A percentile compares a stretch with the other conserved stretches of the same genome.
Conservation (phyloP, 1,139 yeast genomes). For the Williopsis jadinii region DNA sequence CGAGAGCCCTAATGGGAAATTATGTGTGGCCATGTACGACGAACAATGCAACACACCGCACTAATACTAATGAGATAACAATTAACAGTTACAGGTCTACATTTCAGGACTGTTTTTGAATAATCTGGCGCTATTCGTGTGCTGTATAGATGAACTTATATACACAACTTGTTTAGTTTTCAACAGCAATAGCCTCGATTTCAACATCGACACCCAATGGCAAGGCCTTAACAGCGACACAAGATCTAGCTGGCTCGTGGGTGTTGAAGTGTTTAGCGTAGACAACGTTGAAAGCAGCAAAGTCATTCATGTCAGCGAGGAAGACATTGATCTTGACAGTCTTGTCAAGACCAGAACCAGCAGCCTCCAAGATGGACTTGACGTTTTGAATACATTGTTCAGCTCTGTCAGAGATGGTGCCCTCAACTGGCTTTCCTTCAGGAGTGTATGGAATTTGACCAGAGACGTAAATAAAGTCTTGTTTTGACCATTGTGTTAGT, state of each 20-base stretch:
- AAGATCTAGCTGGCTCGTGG: slow-evolving; percentile 93
- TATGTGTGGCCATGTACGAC: neutral
- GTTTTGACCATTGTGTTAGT: neutral
- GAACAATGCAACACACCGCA: neutral
- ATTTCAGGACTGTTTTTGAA: neutral
- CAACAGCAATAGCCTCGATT: slow-evolving; percentile 66
- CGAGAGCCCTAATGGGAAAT: neutral
- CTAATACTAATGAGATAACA: neutral
- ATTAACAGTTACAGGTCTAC: neutral
- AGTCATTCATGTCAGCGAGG: slow-evolving; percentile 81
- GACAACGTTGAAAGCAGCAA: slow-evolving; percentile 74
- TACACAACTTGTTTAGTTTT: slow-evolving; percentile 4
- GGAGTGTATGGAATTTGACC: slow-evolving; percentile 94
- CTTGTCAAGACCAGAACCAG: slow-evolving; percentile 75
- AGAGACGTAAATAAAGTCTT: slow-evolving; percentile 79
- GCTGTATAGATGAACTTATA: too few relatives aligned
- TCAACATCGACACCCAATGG: slow-evolving; percentile 74
- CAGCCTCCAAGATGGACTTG: slow-evolving; percentile 66
- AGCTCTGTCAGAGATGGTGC: slow-evolving; percentile 71
- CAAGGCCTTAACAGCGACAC: slow-evolving; percentile 83
- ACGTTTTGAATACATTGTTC: slow-evolving; percentile 81
- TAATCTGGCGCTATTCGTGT: too few relatives aligned
- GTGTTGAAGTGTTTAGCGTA: slow-evolving; percentile 72
- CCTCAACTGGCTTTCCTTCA: slow-evolving; percentile 73
- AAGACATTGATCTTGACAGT: slow-evolving; percentile 79